phyloP scores from a whole-genome alignment of 2,329 filamentous ascomycete species.

The Aspergillus brasiliensis region DNA sequence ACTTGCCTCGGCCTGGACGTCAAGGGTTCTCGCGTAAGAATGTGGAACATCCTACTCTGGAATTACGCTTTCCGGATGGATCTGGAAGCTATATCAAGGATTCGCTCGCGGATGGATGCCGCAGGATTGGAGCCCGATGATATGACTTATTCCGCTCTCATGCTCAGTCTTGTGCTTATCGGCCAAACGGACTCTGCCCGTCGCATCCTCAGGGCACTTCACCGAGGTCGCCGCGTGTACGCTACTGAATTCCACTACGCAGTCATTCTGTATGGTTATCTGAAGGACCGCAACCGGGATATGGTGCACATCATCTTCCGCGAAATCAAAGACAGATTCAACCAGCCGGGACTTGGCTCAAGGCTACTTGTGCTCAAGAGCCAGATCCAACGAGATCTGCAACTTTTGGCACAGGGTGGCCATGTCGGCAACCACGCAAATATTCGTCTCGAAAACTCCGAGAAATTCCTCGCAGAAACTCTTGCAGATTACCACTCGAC shows the following conservation, averaged over 20 bases:
- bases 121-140: conserved; percentile 54
- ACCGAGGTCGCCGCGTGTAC: conserved; percentile 40
- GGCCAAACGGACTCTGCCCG: conserved; percentile 59
- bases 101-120: conserved; percentile 59
- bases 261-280: conserved; percentile 53
- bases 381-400: conserved; percentile 38
- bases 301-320: conserved; percentile 55
- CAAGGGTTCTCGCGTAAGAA: conserved; percentile 57
- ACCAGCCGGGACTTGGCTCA: conserved; percentile 34
- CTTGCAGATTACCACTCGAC: conserved; percentile 42
- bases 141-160: conserved; percentile 63
- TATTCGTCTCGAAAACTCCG: conserved; percentile 34
- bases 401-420: conserved; percentile 20
- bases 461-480: conserved; percentile 40
- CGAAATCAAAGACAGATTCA: conserved; percentile 43
- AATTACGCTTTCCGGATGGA: conserved; percentile 68
- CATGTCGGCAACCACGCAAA: conserved; percentile 13
- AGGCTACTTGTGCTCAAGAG: conserved; percentile 39
- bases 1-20: conserved; percentile 57
- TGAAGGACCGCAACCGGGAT: conserved; percentile 48
- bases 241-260: conserved; percentile 49
- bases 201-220: conserved; percentile 50
- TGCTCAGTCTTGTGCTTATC: conserved; percentile 58
- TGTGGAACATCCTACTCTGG: conserved; percentile 79
- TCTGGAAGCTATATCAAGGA: conserved; percentile 53